Conservation (phyloP, 306 rosid genomes). For the Quercus suber region DNA sequence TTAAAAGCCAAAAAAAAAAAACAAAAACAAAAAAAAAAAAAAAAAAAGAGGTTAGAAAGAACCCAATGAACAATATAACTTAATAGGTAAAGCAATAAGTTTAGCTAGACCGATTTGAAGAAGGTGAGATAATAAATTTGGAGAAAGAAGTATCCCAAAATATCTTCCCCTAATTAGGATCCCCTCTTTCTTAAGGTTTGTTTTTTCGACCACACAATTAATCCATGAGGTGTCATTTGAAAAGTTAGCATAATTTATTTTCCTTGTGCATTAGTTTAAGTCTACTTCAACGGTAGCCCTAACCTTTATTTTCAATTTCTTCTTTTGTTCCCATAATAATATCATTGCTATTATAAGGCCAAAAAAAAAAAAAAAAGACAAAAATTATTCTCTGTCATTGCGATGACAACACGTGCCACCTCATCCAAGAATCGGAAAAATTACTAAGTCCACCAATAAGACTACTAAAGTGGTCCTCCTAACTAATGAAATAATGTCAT, state of each 20-base stretch:
- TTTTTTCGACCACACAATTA: neutral
- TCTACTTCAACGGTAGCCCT: neutral
- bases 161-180: neutral
- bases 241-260: neutral
- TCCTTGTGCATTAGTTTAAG: neutral
- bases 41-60: neutral
- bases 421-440: neutral
- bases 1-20: neutral
- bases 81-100: neutral
- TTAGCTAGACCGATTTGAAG: neutral
- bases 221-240: neutral
- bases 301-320: neutral
- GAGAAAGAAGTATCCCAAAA: neutral
- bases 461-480: accelerated
- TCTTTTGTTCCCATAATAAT: no score
- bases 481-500: no score
- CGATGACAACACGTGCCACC: conserved; percentile 29
- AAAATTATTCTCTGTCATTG: neutral
- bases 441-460: accelerated
- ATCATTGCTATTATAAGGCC: neutral
- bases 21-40: neutral
- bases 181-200: no score
- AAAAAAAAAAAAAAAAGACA: no score
- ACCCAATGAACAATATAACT: neutral
- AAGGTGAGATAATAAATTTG: neutral